These are phyloP conservation scores for Ascocoryne sarcoides DNA, from an alignment of 2,329 filamentous ascomycete genomes.

Conservation along the genomic window DNA sequence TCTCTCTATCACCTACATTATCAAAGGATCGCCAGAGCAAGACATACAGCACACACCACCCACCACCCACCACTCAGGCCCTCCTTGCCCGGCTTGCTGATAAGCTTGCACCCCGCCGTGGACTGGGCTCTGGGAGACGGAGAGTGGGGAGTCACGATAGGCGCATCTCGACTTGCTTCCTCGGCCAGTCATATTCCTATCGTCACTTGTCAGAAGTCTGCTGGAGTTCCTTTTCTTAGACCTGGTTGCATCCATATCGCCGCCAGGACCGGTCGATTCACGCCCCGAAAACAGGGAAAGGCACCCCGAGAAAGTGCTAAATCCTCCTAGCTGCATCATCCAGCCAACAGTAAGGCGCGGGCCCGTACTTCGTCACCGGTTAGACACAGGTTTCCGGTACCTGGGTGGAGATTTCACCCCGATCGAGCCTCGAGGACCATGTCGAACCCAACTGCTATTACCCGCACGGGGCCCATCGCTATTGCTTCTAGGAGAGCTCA, in stretches of 20 bases:
- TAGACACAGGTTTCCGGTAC: constrained; percentile 20
- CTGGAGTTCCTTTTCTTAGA: constrained; percentile 16
- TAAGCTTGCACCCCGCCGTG: constrained; percentile 6
- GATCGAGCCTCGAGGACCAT: constrained; percentile 24
- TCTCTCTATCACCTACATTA: not conserved
- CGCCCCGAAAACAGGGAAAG: constrained; percentile 23
- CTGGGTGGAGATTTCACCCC: constrained; percentile 12
- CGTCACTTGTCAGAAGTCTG: constrained; percentile 5
- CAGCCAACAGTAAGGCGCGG: constrained; percentile 11
- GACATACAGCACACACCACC: constrained; percentile 3
- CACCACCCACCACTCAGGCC: not conserved
- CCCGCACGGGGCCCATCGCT: constrained; percentile 55
- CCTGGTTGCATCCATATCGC: too few relatives aligned
- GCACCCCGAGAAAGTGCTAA: constrained; percentile 11
- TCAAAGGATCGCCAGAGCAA: not conserved
- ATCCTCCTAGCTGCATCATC: constrained; percentile 17
- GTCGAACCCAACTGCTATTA: constrained; percentile 42
- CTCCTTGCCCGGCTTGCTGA: constrained; percentile 3
- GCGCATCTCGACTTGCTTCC: constrained; percentile 6
- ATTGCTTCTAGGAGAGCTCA: constrained; percentile 53
- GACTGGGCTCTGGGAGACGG: not conserved
- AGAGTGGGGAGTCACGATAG: constrained; percentile 19
- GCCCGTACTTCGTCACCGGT: constrained; percentile 23
- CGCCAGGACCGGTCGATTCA: too few relatives aligned
- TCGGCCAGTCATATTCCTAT: constrained; percentile 15